Base-by-base conservation (phyloP, 192 early-diverging fungal species). In the Coemansia sp. region DNA sequence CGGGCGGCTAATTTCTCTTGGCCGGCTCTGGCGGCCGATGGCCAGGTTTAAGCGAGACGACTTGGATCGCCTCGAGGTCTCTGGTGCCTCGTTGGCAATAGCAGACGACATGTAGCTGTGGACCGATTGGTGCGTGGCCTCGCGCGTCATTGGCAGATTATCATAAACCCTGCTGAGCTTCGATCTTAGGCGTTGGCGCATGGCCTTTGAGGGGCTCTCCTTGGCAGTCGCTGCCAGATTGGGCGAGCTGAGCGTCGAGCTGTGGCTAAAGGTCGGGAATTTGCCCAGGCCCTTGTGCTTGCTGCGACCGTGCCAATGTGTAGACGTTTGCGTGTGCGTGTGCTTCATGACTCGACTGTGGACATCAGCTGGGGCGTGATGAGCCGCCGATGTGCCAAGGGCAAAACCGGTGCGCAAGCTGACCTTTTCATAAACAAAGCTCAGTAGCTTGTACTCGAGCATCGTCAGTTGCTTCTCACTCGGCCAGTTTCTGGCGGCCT, bases 361-460 rank as follows among this genome's bases (percentile, higher is more conserved):
- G 15, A 36, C 29, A 25, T 65, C 56, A 0, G 14, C 25, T 7
- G 25, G 27, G 1, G 37, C n/a, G 15, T 29, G 39, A 12, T 45
- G 39, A 14, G 51, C 59, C 8, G 51, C 59, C 8, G 8, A 31
- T 14, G 45, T 51, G 36, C 29, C 14, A 38, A 41, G 60, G 17
- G 41, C 20, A 20, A 22, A 27, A 14, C 51, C 51, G 39, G 32
- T 41, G 17, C 51, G 51, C 15, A 54, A 22, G 24, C 64, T 59
- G 17, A 24, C 27, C 24, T 49, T 65, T 41, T 66, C 64, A 53
- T 69, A 65, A 19, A 76, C 67, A 60, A 63, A 76, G 17, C 41
- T 41, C 5, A 82, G 47, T 11, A 76, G 67, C 57, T 70, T 73
- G 64, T 68, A 67, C 36, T 82, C 79, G 6, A 82, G 60, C 57